Evolutionary conservation across 1,284 basidiomycete genomes (phyloP).

Genomic region (Spongiforma sp.): DNA sequence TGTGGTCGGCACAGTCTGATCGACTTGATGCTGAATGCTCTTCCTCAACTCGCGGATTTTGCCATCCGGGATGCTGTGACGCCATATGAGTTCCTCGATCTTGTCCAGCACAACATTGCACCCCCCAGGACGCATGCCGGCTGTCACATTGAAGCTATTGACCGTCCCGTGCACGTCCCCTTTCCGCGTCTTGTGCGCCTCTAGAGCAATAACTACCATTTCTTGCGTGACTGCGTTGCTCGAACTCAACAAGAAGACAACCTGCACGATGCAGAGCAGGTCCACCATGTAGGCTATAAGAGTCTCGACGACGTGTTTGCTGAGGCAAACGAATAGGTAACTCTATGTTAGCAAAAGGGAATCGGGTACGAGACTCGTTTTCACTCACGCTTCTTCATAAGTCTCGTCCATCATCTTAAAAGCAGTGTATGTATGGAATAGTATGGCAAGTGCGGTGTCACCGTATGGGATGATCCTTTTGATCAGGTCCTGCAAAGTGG

Average conservation of each 20-base stretch:
- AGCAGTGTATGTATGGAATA: conserved; percentile 7
- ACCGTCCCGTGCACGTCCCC: not conserved
- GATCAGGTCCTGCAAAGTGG: too few relatives aligned
- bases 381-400: conserved; percentile 16
- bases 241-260: conserved; percentile 14
- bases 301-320: conserved; percentile 14
- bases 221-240: not conserved
- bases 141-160: conserved; percentile 1
- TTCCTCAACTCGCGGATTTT: conserved; percentile 11
- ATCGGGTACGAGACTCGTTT: not conserved
- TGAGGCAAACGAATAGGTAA: not conserved
- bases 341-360: not conserved
- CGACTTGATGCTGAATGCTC: not conserved
- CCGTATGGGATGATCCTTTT: too few relatives aligned
- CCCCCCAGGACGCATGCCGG: not conserved
- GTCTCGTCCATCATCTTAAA: conserved; percentile 8
- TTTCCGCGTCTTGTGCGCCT: not conserved
- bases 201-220: not conserved
- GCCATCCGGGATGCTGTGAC: conserved; percentile 11
- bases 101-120: conserved; percentile 15
- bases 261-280: conserved; percentile 28
- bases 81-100: conserved; percentile 21
- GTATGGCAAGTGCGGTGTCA: too few relatives aligned
- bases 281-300: conserved; percentile 35
- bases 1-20: not conserved